These are phyloP conservation scores for Candida ficus DNA, from an alignment of 805 yeast genomes.

Conservation along the genomic window DNA sequence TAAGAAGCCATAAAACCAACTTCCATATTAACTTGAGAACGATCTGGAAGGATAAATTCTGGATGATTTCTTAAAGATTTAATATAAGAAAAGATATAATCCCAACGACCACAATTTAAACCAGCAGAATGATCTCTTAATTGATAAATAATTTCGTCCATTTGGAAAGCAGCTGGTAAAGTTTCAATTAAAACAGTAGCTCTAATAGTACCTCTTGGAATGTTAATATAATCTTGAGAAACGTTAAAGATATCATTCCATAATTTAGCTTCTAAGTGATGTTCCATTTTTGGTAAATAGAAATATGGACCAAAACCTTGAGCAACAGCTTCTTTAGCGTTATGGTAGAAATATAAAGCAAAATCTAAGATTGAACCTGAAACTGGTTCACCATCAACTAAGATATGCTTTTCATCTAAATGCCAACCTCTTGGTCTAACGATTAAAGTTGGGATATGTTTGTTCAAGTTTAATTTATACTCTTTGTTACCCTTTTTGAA, in stretches of 20 bases:
- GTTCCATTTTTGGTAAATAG: constrained; percentile 83
- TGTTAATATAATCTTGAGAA: constrained; percentile 64
- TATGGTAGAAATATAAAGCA: constrained; percentile 72
- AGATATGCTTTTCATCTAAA: constrained; percentile 66
- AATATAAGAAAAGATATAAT: constrained; percentile 76
- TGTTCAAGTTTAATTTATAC: constrained; percentile 28
- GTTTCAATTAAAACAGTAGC: constrained; percentile 83
- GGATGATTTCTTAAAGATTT: constrained; percentile 68
- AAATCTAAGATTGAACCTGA: constrained; percentile 76
- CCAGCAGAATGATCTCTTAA: constrained; percentile 75
- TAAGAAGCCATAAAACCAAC: constrained; percentile 79
- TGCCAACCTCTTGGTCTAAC: constrained; percentile 92
- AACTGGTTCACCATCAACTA: constrained; percentile 71
- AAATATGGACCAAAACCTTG: constrained; percentile 78
- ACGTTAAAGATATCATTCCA: constrained; percentile 80
- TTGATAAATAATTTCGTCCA: constrained; percentile 79
- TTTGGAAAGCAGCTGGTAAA: constrained; percentile 79
- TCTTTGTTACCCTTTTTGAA: constrained; percentile 38
- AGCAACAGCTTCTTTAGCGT: constrained; percentile 55
- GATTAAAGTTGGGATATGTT: constrained; percentile 68
- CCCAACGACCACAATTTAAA: constrained; percentile 88
- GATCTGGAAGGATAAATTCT: constrained; percentile 67
- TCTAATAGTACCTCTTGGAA: constrained; percentile 72
- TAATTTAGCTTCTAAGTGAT: constrained; percentile 73
- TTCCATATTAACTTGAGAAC: constrained; percentile 74